Evolutionary conservation across 495 filamentous ascomycete genomes (phyloP).

Genomic region (Tuber microsphaerosporum): DNA sequence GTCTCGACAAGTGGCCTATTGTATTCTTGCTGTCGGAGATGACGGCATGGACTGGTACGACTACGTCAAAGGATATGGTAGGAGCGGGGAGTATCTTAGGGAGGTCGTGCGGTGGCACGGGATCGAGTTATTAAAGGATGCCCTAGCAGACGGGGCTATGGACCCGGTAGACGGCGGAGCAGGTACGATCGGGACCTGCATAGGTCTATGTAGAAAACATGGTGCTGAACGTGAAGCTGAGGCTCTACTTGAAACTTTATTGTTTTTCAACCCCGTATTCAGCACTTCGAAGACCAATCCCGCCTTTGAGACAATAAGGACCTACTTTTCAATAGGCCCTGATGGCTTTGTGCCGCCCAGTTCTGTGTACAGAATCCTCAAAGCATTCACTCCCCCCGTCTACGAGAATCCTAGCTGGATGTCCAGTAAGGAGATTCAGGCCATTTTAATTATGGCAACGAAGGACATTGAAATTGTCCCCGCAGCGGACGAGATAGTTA

Average conservation of each 20-base stretch:
- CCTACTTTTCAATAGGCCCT: slow-evolving; percentile 18
- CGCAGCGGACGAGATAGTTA: slow-evolving; percentile 12
- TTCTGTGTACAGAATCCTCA: slow-evolving; percentile 22
- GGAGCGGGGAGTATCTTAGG: slow-evolving; percentile 32
- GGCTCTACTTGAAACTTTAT: slow-evolving; percentile 29
- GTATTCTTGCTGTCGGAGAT: slow-evolving; percentile 36
- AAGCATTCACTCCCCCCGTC: neutral
- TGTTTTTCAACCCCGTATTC: slow-evolving; percentile 32
- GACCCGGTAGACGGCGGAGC: slow-evolving; percentile 14
- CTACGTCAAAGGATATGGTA: slow-evolving; percentile 28
- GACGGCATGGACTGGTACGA: slow-evolving; percentile 37
- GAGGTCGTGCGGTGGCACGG: slow-evolving; percentile 40
- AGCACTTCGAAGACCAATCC: slow-evolving; percentile 18
- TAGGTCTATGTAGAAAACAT: slow-evolving; percentile 26
- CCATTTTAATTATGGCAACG: slow-evolving; percentile 14
- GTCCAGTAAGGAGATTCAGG: slow-evolving; percentile 24
- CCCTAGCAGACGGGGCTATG: slow-evolving; percentile 17
- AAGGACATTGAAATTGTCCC: slow-evolving; percentile 19
- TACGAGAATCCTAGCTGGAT: slow-evolving; percentile 27
- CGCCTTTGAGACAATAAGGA: slow-evolving; percentile 23
- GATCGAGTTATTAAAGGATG: slow-evolving; percentile 33
- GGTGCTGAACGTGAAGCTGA: slow-evolving; percentile 34
- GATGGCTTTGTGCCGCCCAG: slow-evolving; percentile 8
- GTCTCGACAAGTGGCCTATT: slow-evolving; percentile 34
- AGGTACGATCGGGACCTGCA: slow-evolving; percentile 23